phyloP scores from a whole-genome alignment of 495 filamentous ascomycete species.

The Lentithecium fluviatile region DNA sequence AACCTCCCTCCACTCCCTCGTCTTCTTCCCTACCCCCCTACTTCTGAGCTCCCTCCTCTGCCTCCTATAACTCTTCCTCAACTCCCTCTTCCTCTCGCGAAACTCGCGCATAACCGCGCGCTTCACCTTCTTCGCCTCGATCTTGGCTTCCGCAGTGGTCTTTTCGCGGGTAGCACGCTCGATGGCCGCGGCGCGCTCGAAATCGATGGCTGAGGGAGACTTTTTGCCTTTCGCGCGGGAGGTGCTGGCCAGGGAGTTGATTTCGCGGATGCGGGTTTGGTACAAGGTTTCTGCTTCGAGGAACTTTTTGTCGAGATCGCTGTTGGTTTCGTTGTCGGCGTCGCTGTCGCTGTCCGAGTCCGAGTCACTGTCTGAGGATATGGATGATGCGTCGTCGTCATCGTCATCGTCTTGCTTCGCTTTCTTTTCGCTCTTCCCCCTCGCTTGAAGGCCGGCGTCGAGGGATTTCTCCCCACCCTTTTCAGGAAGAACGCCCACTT shows the following conservation, averaged over 20 bases:
- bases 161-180: conserved; percentile 12
- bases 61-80: conserved; percentile 3
- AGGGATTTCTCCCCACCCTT: neutral
- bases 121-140: conserved; percentile 23
- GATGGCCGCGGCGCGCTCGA: conserved; percentile 24
- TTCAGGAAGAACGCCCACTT: conserved; percentile 15
- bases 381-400: conserved; percentile 6
- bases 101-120: conserved; percentile 9
- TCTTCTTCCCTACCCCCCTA: neutral
- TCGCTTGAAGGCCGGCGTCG: neutral
- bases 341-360: conserved; percentile 14
- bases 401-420: conserved; percentile 9
- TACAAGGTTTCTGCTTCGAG: conserved; percentile 6
- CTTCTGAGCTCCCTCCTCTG: conserved; percentile 14
- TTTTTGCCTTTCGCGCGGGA: conserved; percentile 27
- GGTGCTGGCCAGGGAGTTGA: conserved; percentile 8
- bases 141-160: conserved; percentile 20
- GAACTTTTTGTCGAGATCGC: neutral
- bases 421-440: conserved; percentile 7
- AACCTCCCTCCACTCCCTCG: neutral
- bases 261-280: conserved; percentile 17
- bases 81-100: conserved; percentile 9
- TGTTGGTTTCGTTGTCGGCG: neutral
- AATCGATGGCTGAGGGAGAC: conserved; percentile 1
- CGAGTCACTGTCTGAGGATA: conserved; percentile 14